A percentile compares a stretch with the other conserved stretches of the same genome.
phyloP scores from a whole-genome alignment of 768 basidiomycete genomes.

The Tricholoma furcatifolium region DNA sequence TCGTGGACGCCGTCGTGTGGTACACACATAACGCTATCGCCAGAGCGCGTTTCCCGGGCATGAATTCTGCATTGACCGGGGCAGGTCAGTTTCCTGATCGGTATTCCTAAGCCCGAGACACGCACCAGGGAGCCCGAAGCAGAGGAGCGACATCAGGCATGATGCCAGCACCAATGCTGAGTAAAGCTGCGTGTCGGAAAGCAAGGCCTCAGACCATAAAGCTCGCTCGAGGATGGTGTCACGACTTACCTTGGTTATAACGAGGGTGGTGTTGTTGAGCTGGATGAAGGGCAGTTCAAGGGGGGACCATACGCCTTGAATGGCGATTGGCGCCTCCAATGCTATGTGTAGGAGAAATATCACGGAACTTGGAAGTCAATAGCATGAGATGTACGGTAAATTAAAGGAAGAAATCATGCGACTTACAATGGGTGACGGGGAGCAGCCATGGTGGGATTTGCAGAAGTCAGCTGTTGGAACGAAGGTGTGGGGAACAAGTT shows the following conservation, averaged over 20 bases:
- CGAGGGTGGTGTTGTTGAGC: conserved; percentile 78
- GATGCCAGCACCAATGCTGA: conserved; percentile 58
- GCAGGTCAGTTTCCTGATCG: neutral
- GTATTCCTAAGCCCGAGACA: conserved; percentile 4
- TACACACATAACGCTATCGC: conserved; percentile 77
- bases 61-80: conserved; percentile 51
- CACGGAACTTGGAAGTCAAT: conserved; percentile 43
- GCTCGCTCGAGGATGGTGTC: neutral
- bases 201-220: neutral
- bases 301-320: conserved; percentile 74
- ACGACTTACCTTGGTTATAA: conserved; percentile 66
- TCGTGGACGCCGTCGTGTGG: conserved; percentile 69
- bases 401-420: neutral
- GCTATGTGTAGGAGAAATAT: conserved; percentile 81
- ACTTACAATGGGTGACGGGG: conserved; percentile 12
- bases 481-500: too few relatives aligned
- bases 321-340: conserved; percentile 72
- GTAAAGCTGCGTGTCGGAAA: conserved; percentile 55
- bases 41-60: conserved; percentile 82
- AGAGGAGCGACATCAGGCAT: conserved; percentile 63
- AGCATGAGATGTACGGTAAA: neutral
- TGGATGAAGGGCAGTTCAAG: conserved; percentile 68
- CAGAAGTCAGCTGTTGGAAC: too few relatives aligned
- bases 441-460: conserved; percentile 4
- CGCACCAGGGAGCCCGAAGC: conserved; percentile 70